A percentile compares a stretch with the other conserved stretches of the same genome.
These are phyloP conservation scores for Suillus cothurnatus DNA, from an alignment of 768 basidiomycete species.

Conservation along the genomic window DNA sequence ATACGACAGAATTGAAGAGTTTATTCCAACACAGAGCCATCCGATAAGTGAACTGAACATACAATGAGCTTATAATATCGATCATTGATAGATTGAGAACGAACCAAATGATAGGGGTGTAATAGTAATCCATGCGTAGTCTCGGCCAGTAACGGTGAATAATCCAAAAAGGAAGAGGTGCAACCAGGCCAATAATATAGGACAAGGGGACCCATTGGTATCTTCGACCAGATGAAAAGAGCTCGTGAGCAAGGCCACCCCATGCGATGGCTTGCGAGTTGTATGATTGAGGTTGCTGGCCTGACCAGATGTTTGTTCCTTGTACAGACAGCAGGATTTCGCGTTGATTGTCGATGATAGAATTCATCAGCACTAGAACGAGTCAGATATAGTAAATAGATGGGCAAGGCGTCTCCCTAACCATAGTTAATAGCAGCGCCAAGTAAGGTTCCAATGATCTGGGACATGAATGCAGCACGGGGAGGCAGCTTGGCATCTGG, in stretches of 20 bases:
- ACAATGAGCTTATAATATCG: background rate
- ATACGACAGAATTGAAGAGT: conserved; percentile 23
- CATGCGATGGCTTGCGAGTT: conserved; percentile 39
- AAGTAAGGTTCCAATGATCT: conserved; percentile 56
- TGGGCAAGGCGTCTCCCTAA: conserved; percentile 16
- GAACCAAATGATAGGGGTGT: conserved; percentile 33
- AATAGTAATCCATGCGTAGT: conserved; percentile 28
- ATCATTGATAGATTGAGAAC: conserved; percentile 1
- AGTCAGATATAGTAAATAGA: background rate
- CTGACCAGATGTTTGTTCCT: conserved; percentile 46
- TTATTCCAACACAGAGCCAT: conserved; percentile 29
- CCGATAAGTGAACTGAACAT: conserved; percentile 20
- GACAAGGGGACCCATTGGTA: conserved; percentile 45
- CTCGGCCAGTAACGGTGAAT: conserved; percentile 38
- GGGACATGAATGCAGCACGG: conserved; percentile 62
- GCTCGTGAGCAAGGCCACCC: conserved; percentile 39
- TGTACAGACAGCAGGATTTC: conserved; percentile 54
- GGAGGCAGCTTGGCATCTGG: conserved; percentile 60
- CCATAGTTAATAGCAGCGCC: conserved; percentile 51
- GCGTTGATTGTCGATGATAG: conserved; percentile 52
- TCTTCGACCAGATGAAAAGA: conserved; percentile 34
- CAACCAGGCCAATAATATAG: conserved; percentile 34
- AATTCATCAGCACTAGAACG: conserved; percentile 56
- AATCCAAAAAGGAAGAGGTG: conserved; percentile 45
- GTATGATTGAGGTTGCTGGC: conserved; percentile 32